Base-by-base conservation (phyloP, 257 asterid species). In the Avicennia marina region DNA sequence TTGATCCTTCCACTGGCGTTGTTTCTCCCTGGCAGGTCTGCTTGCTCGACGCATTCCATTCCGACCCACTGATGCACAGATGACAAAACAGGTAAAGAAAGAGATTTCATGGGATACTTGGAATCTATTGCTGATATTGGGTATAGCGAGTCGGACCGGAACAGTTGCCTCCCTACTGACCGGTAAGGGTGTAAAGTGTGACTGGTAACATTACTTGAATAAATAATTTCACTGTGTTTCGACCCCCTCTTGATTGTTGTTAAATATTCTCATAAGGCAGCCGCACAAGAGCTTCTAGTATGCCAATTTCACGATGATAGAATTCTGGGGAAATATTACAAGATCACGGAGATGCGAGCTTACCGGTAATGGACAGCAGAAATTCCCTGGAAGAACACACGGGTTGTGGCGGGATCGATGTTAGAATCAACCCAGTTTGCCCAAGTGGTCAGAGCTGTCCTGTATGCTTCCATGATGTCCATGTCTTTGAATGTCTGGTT, bases 361-460 rank as follows among this genome's bases (percentile, higher is more conserved):
- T 79, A 85, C 94, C 33, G 62, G 60, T 74, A 74, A 66, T 89
- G 97, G 6, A 63, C 59, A 0, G 89, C 57, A 17, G 97, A 85
- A 27, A 85, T 75, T 57, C 96, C 95, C 43, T 83, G 96, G 55
- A 75, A 88, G 26, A 67, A 47, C 31, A 43, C 40, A 60, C 54
- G 71, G 17, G 71, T 67, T 44, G 69, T 73, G 6, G 59, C 38
- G 1, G 82, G 41, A 50, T 74, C 58, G 0, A 74, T 63, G 44
- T 67, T 60, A 0, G 75, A 20, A 33, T 84, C 86, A 0, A 84
- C 67, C 86, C 94, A 81, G 10, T 61, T 63, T 0, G 86, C 83
- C 86, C 86, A 73, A 6, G 86, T 81, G 27, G 44, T 62, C 11
- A 81, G 47, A 10, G 86, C 89, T 42, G 48, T 75, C 42, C 71